Conservation (phyloP, 2,329 filamentous ascomycete genomes). For the Colletotrichum brevisporum region DNA sequence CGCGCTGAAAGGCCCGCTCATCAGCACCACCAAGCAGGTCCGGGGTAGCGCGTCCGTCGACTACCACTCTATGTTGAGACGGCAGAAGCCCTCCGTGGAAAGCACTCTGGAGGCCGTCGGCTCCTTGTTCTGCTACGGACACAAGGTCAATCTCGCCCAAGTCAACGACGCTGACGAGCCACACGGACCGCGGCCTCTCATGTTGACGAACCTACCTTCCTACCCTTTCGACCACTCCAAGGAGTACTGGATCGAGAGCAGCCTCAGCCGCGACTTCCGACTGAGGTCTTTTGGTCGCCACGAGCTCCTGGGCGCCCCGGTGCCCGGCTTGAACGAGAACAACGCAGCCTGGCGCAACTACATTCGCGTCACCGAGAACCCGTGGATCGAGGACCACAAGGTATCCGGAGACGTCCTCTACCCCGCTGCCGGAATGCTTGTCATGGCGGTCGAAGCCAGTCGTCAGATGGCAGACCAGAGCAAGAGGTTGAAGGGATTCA, state of each 20-base stretch:
- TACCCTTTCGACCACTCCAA: slow-evolving; percentile 45
- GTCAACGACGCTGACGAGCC: slow-evolving; percentile 39
- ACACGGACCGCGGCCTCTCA: slow-evolving; percentile 26
- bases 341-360: slow-evolving; percentile 39
- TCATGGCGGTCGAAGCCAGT: slow-evolving; percentile 46
- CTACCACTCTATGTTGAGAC: slow-evolving; percentile 28
- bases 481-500: slow-evolving; percentile 28
- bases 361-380: slow-evolving; percentile 50
- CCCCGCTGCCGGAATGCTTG: slow-evolving; percentile 52
- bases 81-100: slow-evolving; percentile 19
- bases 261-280: slow-evolving; percentile 30
- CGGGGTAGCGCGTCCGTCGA: slow-evolving; percentile 8
- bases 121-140: slow-evolving; percentile 31
- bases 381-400: slow-evolving; percentile 64
- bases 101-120: slow-evolving; percentile 20
- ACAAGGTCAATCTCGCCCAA: slow-evolving; percentile 19
- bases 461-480: slow-evolving; percentile 33
- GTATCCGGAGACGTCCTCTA: slow-evolving; percentile 60
- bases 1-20: slow-evolving; percentile 63
- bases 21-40: slow-evolving; percentile 27
- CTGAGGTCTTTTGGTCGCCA: slow-evolving; percentile 22
- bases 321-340: slow-evolving; percentile 34
- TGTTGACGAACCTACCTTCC: slow-evolving; percentile 41
- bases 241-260: slow-evolving; percentile 45
- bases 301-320: slow-evolving; percentile 40